Evolutionary conservation across 2,329 filamentous ascomycete genomes (phyloP).

Genomic region (Aspergillus aculeatinus): DNA sequence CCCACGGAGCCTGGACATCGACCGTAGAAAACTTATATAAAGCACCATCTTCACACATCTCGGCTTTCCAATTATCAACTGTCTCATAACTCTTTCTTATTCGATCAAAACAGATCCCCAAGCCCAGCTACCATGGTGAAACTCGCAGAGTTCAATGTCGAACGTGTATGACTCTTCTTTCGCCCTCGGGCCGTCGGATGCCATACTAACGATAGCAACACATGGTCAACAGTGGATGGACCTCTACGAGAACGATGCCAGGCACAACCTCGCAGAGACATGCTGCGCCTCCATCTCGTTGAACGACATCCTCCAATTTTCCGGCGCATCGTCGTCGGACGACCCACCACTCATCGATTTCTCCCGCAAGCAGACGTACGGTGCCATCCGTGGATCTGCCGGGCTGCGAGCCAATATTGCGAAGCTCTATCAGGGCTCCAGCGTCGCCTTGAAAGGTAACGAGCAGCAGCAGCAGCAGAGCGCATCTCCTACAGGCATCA

Average conservation of each 20-base stretch:
- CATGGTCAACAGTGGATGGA: constrained; percentile 54
- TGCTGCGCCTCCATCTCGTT: constrained; percentile 74
- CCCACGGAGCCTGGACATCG: not conserved
- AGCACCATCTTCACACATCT: too few species aligned
- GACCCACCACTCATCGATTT: constrained; percentile 26
- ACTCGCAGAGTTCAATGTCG: constrained; percentile 22
- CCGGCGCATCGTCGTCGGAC: constrained; percentile 28
- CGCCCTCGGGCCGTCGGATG: not conserved
- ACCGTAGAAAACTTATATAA: not conserved
- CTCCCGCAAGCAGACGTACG: constrained; percentile 29
- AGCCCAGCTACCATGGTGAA: constrained; percentile 18
- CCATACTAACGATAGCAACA: constrained; percentile 1
- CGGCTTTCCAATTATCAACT: not conserved
- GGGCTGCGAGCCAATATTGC: constrained; percentile 31
- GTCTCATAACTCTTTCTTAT: not conserved
- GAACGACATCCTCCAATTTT: constrained; percentile 63
- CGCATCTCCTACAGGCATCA: constrained; percentile 42
- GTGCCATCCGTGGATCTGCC: constrained; percentile 26
- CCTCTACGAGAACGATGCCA: constrained; percentile 51
- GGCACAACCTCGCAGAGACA: constrained; percentile 74
- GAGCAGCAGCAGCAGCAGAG: constrained; percentile 43
- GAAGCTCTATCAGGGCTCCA: constrained; percentile 31
- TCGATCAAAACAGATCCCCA: not conserved
- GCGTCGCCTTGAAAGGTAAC: too few species aligned
- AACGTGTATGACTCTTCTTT: constrained; percentile 13